Conservation (phyloP, 768 basidiomycete species). For the Boletellus sp. region DNA sequence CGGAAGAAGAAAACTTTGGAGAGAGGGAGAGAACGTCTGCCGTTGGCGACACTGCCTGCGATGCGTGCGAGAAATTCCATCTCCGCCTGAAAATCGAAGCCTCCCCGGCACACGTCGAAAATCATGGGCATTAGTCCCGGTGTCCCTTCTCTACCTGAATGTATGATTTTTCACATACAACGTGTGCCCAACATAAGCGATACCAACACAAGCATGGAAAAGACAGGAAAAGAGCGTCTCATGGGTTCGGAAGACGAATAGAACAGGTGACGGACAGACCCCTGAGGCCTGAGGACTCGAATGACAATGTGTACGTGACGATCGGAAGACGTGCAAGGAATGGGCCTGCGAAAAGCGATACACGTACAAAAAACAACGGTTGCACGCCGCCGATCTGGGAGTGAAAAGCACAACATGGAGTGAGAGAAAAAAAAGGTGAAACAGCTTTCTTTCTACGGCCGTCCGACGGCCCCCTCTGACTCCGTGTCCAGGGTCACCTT, state of each 20-base stretch:
- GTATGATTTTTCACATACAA: slow-evolving; percentile 2
- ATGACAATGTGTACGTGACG: slow-evolving; percentile 13
- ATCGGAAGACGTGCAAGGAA: too few relatives aligned
- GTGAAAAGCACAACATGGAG: too few relatives aligned
- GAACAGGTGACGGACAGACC: neutral
- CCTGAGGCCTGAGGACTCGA: slow-evolving; percentile 5
- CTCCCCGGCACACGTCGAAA: too few relatives aligned
- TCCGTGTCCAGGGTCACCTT: slow-evolving; percentile 27
- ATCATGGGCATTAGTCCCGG: too few relatives aligned
- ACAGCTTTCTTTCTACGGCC: slow-evolving; percentile 5
- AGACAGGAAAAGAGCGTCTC: too few relatives aligned
- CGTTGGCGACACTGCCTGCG: slow-evolving; percentile 13
- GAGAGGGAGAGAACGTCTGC: slow-evolving; percentile 16
- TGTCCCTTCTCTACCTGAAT: too few relatives aligned
- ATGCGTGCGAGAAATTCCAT: slow-evolving; percentile 12
- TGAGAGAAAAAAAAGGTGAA: too few relatives aligned
- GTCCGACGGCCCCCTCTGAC: slow-evolving; percentile 22
- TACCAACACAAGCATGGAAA: too few relatives aligned
- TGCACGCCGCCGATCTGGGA: too few relatives aligned
- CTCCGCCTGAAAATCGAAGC: slow-evolving; percentile 28
- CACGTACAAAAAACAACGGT: neutral
- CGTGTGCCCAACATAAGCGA: neutral
- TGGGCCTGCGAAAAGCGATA: too few relatives aligned
- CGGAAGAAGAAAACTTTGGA: slow-evolving; percentile 6
- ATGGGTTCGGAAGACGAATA: neutral